Evolutionary conservation across 495 filamentous ascomycete genomes (phyloP), one percentile per base, ranked within the genome.

Genomic region (Cercophora sp.): DNA sequence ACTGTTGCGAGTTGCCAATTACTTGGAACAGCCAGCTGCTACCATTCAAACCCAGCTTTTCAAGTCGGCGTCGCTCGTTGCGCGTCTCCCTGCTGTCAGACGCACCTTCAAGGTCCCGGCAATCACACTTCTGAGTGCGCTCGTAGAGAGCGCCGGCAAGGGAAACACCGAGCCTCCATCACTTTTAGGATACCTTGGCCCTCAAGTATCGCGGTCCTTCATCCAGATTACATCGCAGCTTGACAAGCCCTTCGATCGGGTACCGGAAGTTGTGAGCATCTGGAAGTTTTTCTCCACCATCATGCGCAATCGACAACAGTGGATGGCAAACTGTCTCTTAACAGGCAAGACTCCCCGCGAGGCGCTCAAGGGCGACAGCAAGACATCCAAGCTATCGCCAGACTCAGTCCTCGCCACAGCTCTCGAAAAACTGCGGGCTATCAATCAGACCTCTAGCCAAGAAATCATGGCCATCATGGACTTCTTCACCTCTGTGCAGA

Each of bases 261-360:
- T 73, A 3, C 60, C 70, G 5, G 72, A 90, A 34, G 77, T 85
- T 19, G 75, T 81, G 42, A 72, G 76, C 19, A 85, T 90, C 43
- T 97, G 93, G 93, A 81, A 77, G 45, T 81, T 99, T 50, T 82
- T 96, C 26, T 86, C 92, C 23, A 84, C 83, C n/a, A 82, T 96
- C 40, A 79, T 97, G 40, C 87, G 88, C 60, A 91, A 88, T 61
- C 85, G 89, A 48, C 93, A 99, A 57, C 90, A 95, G 62, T 97
- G 94, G 85, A 85, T 99, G 72, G 84, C 92, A 0, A 89, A 95
- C 37, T 92, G 89, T 62, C 78, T 97, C 43, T 83, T 97, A 22
- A 96, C 91, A 3, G 93, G 93, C 20, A 84, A 83, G 53, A 88
- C 88, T 0, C 88, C 93, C 13, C 80, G 84, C 45, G 81, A 91